Conservation (phyloP, 192 early-diverging fungal genomes). For the Powellomyces hirtus region DNA sequence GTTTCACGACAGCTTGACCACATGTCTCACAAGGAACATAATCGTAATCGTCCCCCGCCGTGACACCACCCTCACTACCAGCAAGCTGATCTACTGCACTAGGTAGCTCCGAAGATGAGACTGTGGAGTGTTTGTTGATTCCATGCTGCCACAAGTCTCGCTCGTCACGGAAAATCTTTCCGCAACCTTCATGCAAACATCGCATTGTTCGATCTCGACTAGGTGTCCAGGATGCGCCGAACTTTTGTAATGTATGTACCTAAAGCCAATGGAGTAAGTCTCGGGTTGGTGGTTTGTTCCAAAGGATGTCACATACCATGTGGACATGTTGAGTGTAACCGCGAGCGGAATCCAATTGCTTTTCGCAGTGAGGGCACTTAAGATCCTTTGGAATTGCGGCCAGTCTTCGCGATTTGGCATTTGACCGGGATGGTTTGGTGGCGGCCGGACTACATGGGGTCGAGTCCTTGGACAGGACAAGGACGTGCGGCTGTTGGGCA, state of each 20-base stretch:
- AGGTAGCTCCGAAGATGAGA: conserved; percentile 34
- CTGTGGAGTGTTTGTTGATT: conserved; percentile 45
- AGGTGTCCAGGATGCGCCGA: conserved; percentile 44
- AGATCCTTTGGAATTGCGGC: conserved; percentile 32
- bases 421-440: not conserved
- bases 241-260: conserved; percentile 47
- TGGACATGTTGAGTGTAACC: conserved; percentile 49
- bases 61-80: not conserved
- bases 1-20: conserved; percentile 49
- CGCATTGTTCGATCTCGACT: not conserved
- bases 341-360: conserved; percentile 35
- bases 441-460: conserved; percentile 6
- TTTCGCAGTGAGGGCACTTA: conserved; percentile 46
- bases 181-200: not conserved
- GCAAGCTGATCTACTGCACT: conserved; percentile 23
- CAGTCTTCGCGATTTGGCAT: conserved; percentile 14
- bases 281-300: not conserved
- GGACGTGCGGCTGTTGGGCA: too few relatives aligned
- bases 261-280: not conserved
- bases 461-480: not conserved
- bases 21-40: conserved; percentile 52
- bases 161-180: conserved; percentile 34
- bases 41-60: conserved; percentile 36
- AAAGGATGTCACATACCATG: conserved; percentile 16
- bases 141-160: conserved; percentile 43